Conservation (phyloP, 2,329 filamentous ascomycete species). For the Claviceps sorghi region DNA sequence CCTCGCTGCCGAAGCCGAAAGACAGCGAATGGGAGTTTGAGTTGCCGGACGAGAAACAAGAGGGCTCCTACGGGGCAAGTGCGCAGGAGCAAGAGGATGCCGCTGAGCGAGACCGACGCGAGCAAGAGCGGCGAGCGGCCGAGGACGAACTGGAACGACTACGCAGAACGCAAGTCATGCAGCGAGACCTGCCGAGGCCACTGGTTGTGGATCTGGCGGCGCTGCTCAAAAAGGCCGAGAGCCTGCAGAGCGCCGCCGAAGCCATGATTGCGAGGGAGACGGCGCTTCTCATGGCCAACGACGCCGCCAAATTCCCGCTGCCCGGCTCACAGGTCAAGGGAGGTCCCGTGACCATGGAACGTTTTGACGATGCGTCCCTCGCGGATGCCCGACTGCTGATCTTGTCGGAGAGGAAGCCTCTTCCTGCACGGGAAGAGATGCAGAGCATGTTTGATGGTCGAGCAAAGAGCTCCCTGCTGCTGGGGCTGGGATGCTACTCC, state of each 20-base stretch:
- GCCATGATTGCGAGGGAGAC: slow-evolving; percentile 62
- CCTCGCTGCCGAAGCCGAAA: slow-evolving; percentile 79
- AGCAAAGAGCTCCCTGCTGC: slow-evolving; percentile 44
- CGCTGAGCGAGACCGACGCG: slow-evolving; percentile 65
- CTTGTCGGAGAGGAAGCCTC: slow-evolving; percentile 48
- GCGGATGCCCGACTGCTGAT: slow-evolving; percentile 65
- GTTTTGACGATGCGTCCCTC: slow-evolving; percentile 56
- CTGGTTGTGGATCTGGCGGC: slow-evolving; percentile 53
- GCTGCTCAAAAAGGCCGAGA: slow-evolving; percentile 48
- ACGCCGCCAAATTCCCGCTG: slow-evolving; percentile 62
- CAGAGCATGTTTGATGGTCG: slow-evolving; percentile 38
- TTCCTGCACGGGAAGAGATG: slow-evolving; percentile 35
- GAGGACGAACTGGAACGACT: slow-evolving; percentile 64
- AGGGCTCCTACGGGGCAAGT: slow-evolving; percentile 31
- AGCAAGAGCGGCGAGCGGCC: slow-evolving; percentile 58
- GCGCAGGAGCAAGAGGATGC: slow-evolving; percentile 42
- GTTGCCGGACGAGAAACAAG: slow-evolving; percentile 66
- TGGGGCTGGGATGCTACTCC: slow-evolving; percentile 68
- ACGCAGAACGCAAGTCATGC: slow-evolving; percentile 81
- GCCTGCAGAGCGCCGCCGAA: slow-evolving; percentile 48
- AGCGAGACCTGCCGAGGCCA: slow-evolving; percentile 68
- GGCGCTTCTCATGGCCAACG: slow-evolving; percentile 65
- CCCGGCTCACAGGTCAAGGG: slow-evolving; percentile 51
- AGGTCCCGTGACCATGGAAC: slow-evolving; percentile 41
- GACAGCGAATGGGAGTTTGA: slow-evolving; percentile 91